Evolutionary conservation across 73 alveolate genomes (phyloP).

Genomic region (Paramecium primaurelia): DNA sequence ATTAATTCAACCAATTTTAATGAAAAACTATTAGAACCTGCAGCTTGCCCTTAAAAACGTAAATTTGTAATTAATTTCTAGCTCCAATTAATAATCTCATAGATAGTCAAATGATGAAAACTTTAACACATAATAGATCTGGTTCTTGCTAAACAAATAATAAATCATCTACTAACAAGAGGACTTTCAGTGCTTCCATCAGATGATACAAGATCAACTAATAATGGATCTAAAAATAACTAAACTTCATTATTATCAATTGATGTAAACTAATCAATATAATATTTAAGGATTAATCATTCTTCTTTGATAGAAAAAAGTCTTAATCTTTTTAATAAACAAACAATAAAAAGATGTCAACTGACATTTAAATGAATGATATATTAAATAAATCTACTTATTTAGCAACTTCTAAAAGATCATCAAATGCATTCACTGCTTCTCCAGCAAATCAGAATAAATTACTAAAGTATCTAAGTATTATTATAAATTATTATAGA

Average conservation of each 20-base stretch:
- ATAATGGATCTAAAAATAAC: neutral
- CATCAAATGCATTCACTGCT: neutral
- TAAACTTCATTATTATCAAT: neutral
- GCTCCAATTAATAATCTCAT: neutral
- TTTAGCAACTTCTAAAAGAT: neutral
- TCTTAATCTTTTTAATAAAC: neutral
- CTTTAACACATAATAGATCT: neutral
- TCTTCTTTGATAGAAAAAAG: neutral
- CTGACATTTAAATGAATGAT: neutral
- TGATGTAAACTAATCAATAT: neutral
- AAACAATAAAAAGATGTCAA: neutral
- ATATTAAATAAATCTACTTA: neutral
- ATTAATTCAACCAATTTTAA: slow-evolving; percentile 36
- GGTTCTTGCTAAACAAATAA: neutral
- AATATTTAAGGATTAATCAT: neutral
- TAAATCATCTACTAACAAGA: neutral
- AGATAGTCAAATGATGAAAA: neutral
- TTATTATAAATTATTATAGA: neutral
- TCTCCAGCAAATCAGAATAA: neutral
- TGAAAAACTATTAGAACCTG: slow-evolving; percentile 29
- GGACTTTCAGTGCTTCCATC: neutral
- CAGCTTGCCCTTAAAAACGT: slow-evolving; percentile 49
- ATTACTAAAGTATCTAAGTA: neutral
- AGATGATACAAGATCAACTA: neutral
- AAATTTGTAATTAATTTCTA: neutral